Conservation (phyloP, 768 basidiomycete species). For the Heimioporus sp. region DNA sequence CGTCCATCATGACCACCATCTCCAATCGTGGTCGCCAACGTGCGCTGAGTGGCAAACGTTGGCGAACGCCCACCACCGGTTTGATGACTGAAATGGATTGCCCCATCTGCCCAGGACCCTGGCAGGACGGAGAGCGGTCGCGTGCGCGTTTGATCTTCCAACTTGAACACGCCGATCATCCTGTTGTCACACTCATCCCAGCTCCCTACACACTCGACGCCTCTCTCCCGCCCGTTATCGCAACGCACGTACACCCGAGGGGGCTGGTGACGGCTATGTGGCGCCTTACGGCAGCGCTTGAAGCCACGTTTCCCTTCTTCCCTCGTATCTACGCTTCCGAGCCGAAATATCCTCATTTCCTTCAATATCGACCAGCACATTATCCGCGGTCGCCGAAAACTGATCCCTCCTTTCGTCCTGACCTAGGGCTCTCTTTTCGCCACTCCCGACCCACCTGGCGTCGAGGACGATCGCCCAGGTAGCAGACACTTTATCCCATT, state of each 20-base stretch:
- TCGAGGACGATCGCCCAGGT: background rate
- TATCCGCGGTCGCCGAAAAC: slow-evolving; percentile 7
- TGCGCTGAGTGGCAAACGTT: too few relatives aligned
- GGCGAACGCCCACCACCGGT: too few relatives aligned
- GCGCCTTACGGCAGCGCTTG: slow-evolving; percentile 12
- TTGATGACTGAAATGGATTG: too few relatives aligned
- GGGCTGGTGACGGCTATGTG: background rate
- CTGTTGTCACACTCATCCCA: background rate
- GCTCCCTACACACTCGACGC: background rate
- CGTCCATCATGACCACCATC: too few relatives aligned
- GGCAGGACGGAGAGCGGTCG: too few relatives aligned
- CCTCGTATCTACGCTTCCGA: slow-evolving; percentile 8
- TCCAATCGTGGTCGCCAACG: too few relatives aligned
- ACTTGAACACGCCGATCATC: too few relatives aligned
- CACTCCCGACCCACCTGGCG: background rate
- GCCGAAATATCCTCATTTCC: background rate
- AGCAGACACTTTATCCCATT: too few relatives aligned
- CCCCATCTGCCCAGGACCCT: too few relatives aligned
- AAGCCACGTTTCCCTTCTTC: slow-evolving; percentile 15
- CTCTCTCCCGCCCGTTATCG: slow-evolving; percentile 7
- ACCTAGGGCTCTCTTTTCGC: background rate
- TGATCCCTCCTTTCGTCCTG: background rate
- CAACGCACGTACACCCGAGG: background rate
- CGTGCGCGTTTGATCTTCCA: too few relatives aligned
- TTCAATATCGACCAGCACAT: background rate